Percentiles rank a stretch among this genome's conserved stretches.
phyloP scores from a whole-genome alignment of 257 asterid species.

The Anisodus acutangulus region DNA sequence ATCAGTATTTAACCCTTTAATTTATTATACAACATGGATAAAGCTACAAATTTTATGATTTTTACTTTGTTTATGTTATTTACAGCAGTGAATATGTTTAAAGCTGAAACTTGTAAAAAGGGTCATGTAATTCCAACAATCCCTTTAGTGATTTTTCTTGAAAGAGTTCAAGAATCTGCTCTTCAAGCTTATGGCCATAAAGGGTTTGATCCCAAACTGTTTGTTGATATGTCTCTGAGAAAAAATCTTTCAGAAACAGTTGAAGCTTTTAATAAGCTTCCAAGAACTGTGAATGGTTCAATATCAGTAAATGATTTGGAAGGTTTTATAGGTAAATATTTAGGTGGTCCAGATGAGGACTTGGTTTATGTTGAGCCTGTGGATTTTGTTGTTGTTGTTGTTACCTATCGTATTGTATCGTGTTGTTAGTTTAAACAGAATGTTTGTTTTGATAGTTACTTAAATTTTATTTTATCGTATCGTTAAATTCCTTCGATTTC shows the following conservation, averaged over 20 bases:
- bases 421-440: no score
- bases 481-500: no score
- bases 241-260: slow-evolving; percentile 43
- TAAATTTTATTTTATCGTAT: no score
- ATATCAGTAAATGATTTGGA: slow-evolving; percentile 41
- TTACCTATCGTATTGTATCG: no score
- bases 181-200: slow-evolving; percentile 53
- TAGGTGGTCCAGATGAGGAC: slow-evolving; percentile 57
- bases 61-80: slow-evolving; percentile 25
- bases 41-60: background rate
- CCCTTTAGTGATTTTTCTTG: slow-evolving; percentile 67
- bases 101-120: background rate
- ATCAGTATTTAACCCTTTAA: background rate
- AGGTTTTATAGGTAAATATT: slow-evolving; percentile 44
- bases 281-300: slow-evolving; percentile 48
- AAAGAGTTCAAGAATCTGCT: slow-evolving; percentile 66
- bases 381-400: slow-evolving; percentile 51
- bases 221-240: slow-evolving; percentile 74
- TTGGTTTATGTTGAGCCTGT: slow-evolving; percentile 57
- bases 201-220: slow-evolving; percentile 73
- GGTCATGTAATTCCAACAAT: slow-evolving; percentile 63
- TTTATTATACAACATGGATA: slow-evolving; percentile 28
- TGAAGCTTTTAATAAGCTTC: slow-evolving; percentile 51
- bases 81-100: slow-evolving; percentile 24
- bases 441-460: no score